phyloP scores from a whole-genome alignment of 2,329 filamentous ascomycete genomes.

The Colletotrichum kahawae region DNA sequence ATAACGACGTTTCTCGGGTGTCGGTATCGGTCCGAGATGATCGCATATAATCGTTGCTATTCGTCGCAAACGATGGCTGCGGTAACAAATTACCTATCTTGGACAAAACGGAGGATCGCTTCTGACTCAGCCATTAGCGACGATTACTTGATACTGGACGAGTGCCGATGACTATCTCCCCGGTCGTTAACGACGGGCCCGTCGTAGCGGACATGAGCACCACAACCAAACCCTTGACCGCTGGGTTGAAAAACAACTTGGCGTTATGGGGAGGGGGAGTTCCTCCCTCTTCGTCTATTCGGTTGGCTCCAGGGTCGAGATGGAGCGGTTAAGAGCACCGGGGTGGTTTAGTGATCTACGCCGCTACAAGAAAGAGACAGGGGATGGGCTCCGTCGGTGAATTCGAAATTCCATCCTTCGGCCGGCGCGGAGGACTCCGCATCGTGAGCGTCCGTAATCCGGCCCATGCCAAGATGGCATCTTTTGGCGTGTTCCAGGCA shows the following conservation, averaged over 20 bases:
- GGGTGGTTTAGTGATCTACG: background rate
- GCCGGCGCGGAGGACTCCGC: background rate
- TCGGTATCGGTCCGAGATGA: background rate
- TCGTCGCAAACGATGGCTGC: background rate
- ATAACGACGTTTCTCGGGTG: background rate
- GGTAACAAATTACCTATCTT: background rate
- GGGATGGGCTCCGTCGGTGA: background rate
- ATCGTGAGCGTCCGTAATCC: background rate
- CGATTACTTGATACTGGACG: background rate
- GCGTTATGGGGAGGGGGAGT: background rate
- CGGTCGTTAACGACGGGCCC: background rate
- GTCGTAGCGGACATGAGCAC: background rate
- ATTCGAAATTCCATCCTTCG: background rate
- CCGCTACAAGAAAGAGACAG: background rate
- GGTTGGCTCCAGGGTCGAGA: background rate
- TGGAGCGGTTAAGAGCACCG: background rate
- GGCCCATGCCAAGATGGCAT: background rate
- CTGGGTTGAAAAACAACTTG: background rate
- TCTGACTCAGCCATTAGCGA: background rate
- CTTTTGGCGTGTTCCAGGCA: background rate
- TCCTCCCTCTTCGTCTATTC: background rate
- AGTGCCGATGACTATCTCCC: background rate
- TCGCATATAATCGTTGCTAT: background rate
- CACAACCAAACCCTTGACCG: background rate
- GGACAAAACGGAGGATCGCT: background rate